phyloP scores from a whole-genome alignment of 2,329 filamentous ascomycete species.

The Paraconiothyrium sp. region DNA sequence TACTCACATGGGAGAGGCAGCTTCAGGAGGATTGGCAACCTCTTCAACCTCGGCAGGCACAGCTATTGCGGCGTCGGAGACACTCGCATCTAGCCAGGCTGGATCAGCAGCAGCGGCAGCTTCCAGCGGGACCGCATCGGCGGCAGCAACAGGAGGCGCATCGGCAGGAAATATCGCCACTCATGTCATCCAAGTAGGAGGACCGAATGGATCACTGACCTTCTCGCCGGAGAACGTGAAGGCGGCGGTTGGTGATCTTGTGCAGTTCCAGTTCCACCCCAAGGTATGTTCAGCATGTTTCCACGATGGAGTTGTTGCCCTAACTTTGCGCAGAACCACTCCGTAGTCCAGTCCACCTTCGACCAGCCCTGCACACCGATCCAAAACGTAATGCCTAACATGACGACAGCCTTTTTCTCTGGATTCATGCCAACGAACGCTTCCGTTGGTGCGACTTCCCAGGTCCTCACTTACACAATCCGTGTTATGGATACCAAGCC shows the following conservation, averaged over 20 bases:
- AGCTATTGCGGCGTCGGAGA: slow-evolving; percentile 33
- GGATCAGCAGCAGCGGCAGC: slow-evolving; percentile 16
- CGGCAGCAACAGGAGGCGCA: slow-evolving; percentile 19
- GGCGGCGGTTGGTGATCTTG: slow-evolving; percentile 66
- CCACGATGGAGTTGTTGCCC: not conserved
- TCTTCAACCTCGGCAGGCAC: slow-evolving; percentile 18
- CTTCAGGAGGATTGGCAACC: slow-evolving; percentile 8
- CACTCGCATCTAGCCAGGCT: slow-evolving; percentile 17
- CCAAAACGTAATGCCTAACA: slow-evolving; percentile 52
- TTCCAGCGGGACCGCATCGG: slow-evolving; percentile 14
- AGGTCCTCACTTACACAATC: slow-evolving; percentile 75
- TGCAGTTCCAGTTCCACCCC: slow-evolving; percentile 64
- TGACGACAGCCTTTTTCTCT: slow-evolving; percentile 67
- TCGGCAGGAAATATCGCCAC: slow-evolving; percentile 37
- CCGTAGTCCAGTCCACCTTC: slow-evolving; percentile 80
- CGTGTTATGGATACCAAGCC: slow-evolving; percentile 74
- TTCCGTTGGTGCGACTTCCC: slow-evolving; percentile 28
- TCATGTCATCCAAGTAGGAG: slow-evolving; percentile 72
- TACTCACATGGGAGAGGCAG: slow-evolving; percentile 25
- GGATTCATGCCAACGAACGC: slow-evolving; percentile 70
- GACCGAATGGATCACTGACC: slow-evolving; percentile 61
- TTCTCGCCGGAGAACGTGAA: slow-evolving; percentile 74
- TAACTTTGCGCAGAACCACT: slow-evolving; percentile 69
- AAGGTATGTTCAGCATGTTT: slow-evolving; percentile 45
- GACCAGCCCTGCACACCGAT: slow-evolving; percentile 75